Base-by-base conservation (phyloP, 1,139 yeast genomes). In the Meyerozyma sp. region DNA sequence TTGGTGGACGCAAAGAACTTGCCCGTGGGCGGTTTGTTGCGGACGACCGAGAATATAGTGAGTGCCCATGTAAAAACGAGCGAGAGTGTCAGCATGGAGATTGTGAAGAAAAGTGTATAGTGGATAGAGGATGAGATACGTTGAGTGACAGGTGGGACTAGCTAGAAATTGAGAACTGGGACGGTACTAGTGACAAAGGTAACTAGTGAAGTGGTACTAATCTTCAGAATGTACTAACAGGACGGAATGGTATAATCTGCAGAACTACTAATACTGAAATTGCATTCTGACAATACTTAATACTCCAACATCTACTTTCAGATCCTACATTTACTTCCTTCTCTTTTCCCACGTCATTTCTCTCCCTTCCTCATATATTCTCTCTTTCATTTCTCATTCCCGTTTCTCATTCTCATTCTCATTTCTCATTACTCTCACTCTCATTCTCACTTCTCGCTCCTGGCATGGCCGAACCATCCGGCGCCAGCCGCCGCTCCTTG, bases 11-110 rank as follows among this genome's bases (percentile, higher is more conserved):
- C 65, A 7, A 68, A 73, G 44, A 66, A 65, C 50, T 66, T 58
- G 47, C 85, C 86, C 0, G 73, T 79, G 37, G 88, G 88, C 1
- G 89, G 89, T 0, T 55, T 79, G 11, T 61, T 82, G 38, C 65
- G 65, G 42, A 63, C 66, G 16, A 59, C 66, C 35, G 58, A 59
- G 27, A 70, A 73, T 44, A 60, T 84, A 25, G 69, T 67, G 9
- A 78, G 80, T 35, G 62, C 81, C 16, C 77, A 78, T 53, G 67
- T 84, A 21, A 83, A 83, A 60, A 81, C 88, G 0, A 72, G 75
- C 44, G 82, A 80, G 38, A 82, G 89, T 63, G 69, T 73, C 25
- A 80, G 87, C 63, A 65, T 84, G 54, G 77, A 77, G 1, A 59
- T 73, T 30, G 52, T 51, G 50, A 21, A 21, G 23, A 8, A 4